Base-by-base conservation (phyloP, 2,329 filamentous ascomycete species). In the Elsinoe batatas region DNA sequence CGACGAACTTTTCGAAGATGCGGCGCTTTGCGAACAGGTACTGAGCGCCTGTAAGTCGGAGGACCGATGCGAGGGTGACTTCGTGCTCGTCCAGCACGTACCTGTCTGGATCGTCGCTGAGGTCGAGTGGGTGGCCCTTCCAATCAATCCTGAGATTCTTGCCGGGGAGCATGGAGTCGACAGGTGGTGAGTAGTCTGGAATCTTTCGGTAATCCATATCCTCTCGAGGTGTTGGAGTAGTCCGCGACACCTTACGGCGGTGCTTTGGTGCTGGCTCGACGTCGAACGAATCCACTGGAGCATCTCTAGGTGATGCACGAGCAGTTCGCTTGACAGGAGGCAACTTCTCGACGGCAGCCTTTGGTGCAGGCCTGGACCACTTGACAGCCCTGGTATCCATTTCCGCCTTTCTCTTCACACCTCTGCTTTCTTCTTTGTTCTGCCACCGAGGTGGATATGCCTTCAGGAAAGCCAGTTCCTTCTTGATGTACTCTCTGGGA, bases 21-120 rank as follows among this genome's bases (percentile, higher is more conserved):
- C 90, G 85, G 57, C 91, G 84, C 78, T 96, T 97, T 76, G 87
- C 93, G 58, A 87, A 91, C 20, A 97, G 78, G 66, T 96, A 97
- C 11, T 87, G 91, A 15, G 88, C 87, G 68, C 87, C 91, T 61
- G 88, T 87, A 33, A 97, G 80, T 56, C 90, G 83, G 30, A 96
- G 79, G 49, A 83, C 87, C 44, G 86, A 82, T 10, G 90, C 90
- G 30, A 95, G 77, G 15, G 76, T 74, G 30, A 91, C 66, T 72
- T 97, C 91, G 58, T 90, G 85, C 5, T 83, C 79, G 67, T 93
- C 88, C 40, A 96, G 81, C 37, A 88, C 74, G 56, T 82, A 68
- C 20, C 79, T 76, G 63, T 91, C 77, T 5, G 85, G 81, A 64
- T 94, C 88, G 58, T 78, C 76, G 69, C 77, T 81, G 44, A 95